Evolutionary conservation across 441 rosid genomes (phyloP), one percentile per base, ranked within the genome.

Genomic region (Jatropha multifida): DNA sequence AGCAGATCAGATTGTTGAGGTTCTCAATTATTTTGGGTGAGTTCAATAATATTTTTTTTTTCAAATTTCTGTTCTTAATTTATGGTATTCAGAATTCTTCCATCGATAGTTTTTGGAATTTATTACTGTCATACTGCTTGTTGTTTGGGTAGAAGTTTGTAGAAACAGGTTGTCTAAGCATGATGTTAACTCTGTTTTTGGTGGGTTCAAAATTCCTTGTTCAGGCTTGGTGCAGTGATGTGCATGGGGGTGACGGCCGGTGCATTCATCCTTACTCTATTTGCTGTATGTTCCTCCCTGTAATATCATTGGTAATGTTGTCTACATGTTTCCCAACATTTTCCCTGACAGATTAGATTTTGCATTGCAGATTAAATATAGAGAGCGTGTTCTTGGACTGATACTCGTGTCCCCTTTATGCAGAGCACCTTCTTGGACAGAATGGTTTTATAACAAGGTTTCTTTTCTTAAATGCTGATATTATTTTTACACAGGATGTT

Each of bases 221-320:
- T 58, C 78, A 94, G 98, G 80, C 96, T 94, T 66, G 97, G 95
- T 79, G 83, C 92, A 44, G 98, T 94, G 17, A 92, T 91, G 97
- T 94, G 98, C 78, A 87, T 94, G 95, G 98, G 98, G 75, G 96
- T 90, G 79, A 89, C 91, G 44, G 94, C 96, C 17, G 98, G 98
- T 81, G 98, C 98, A 11, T 92, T 92, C 83, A 78, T 92, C 80
- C 90, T 94, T 82, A 90, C 97, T 66, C 73, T 92, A 66, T 94
- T 94, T 87, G 96, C 98, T 8, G 98, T 94, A 85, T 77, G 96
- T 81, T 74, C 76, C 80, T 63, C 76, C 67, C 48, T 54, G 75
- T 69, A 71, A 20, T 65, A 65, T 68, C 78, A 5, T 38, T 11
- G 20, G 48, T 49, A 41, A 38, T 68, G 10, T 74, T 4, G 48